Evolutionary conservation across 2,329 filamentous ascomycete species (phyloP).

Genomic region (Beauveria brongniartii): DNA sequence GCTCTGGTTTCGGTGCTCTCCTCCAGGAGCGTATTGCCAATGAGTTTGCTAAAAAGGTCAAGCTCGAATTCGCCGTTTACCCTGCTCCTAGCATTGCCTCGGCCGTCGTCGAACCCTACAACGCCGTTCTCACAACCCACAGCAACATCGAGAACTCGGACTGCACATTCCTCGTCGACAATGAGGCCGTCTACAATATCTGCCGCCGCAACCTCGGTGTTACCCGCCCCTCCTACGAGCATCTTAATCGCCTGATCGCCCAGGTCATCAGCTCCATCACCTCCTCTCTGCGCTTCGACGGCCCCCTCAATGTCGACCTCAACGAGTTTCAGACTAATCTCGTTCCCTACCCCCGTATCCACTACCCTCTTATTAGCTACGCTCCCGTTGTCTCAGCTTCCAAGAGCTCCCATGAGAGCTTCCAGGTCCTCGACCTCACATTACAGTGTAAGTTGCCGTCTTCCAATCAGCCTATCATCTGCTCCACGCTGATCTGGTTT

Average conservation of each 20-base stretch:
- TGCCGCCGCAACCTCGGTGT: slow-evolving; percentile 66
- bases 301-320: slow-evolving; percentile 64
- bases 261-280: slow-evolving; percentile 71
- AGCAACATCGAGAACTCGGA: slow-evolving; percentile 73
- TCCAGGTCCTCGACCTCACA: slow-evolving; percentile 72
- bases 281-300: slow-evolving; percentile 63
- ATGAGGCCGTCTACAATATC: slow-evolving; percentile 69
- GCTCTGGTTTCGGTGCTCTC: slow-evolving; percentile 64
- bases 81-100: slow-evolving; percentile 62
- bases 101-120: slow-evolving; percentile 66
- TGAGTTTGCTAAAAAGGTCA: slow-evolving; percentile 70
- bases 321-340: slow-evolving; percentile 75
- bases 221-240: slow-evolving; percentile 59
- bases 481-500: slow-evolving; percentile 18
- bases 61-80: slow-evolving; percentile 68
- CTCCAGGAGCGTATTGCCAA: slow-evolving; percentile 65
- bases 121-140: slow-evolving; percentile 64
- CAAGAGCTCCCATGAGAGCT: slow-evolving; percentile 80
- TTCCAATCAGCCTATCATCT: neutral
- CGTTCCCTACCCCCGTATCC: slow-evolving; percentile 65
- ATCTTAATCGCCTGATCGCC: slow-evolving; percentile 65
- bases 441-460: slow-evolving; percentile 54
- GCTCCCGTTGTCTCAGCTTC: slow-evolving; percentile 62
- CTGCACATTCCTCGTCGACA: slow-evolving; percentile 70
- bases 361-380: slow-evolving; percentile 67